Percentiles rank a stretch among this genome's conserved stretches.
Evolutionary conservation across 2,329 filamentous ascomycete species (phyloP).

Genomic region (Acephala macrosclerotiorum): DNA sequence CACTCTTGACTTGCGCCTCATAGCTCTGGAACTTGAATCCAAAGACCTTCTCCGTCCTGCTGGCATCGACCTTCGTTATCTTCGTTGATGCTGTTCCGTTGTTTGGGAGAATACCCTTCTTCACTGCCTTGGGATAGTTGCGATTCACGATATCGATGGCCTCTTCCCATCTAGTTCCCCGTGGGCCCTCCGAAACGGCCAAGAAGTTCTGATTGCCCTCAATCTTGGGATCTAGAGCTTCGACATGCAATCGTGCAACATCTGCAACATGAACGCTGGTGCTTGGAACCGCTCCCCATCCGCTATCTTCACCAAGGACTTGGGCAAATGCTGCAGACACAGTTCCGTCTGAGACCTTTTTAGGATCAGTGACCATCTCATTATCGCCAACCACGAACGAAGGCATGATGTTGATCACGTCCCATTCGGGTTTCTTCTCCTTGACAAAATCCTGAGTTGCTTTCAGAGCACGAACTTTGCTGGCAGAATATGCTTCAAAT

Average conservation of each 20-base stretch:
- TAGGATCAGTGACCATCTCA: conserved; percentile 31
- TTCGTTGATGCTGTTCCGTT: conserved; percentile 29
- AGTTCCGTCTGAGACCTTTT: conserved; percentile 29
- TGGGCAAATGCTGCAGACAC: conserved; percentile 28
- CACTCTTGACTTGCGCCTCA: conserved; percentile 46
- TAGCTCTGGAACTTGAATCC: conserved; percentile 45
- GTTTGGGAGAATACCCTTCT: conserved; percentile 39
- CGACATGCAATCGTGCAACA: conserved; percentile 34
- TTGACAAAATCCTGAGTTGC: conserved; percentile 39
- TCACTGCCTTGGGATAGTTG: conserved; percentile 43
- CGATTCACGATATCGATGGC: conserved; percentile 47
- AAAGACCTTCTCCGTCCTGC: conserved; percentile 44
- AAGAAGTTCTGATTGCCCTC: conserved; percentile 35
- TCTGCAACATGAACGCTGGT: conserved; percentile 35
- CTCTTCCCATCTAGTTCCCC: conserved; percentile 48
- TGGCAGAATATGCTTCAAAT: conserved; percentile 44
- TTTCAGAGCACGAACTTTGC: conserved; percentile 40
- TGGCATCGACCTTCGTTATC: conserved; percentile 39
- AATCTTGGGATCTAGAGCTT: conserved; percentile 33
- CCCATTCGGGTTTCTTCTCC: conserved; percentile 33
- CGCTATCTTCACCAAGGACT: conserved; percentile 32
- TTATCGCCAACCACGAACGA: conserved; percentile 36
- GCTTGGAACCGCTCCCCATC: conserved; percentile 30
- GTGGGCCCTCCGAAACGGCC: conserved; percentile 31
- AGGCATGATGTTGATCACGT: conserved; percentile 39